Evolutionary conservation across 2,329 filamentous ascomycete species (phyloP), one percentile per base, ranked within the genome.

Genomic region (Hypomyces perniciosus): DNA sequence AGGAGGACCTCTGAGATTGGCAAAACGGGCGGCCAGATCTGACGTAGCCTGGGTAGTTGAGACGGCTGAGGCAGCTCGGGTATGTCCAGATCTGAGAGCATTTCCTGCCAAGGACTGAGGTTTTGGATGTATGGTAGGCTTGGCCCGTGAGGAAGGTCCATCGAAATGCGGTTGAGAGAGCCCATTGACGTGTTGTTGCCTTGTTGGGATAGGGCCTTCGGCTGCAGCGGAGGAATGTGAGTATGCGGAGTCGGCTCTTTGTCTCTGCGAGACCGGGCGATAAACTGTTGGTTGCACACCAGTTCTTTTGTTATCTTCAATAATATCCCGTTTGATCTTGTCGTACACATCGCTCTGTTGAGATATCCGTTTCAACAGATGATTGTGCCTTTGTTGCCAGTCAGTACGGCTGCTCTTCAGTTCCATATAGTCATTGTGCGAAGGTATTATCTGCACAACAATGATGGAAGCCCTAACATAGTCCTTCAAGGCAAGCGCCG

Each of bases 381-480:
- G 67, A 40, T 65, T 67, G 59, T 84, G 81, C 12, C 74, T 62
- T 44, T 72, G 71, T 44, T 69, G 66, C 26, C 78, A 60, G 8
- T 78, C 73, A 37, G 72, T 68, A 28, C 73, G 71, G 44, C 83
- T 80, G 35, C 69, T 69, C 59, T 81, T 79, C 52, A 90, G 72
- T 46, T 78, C 75, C 29, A 81, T 79, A 65, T 83, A 95, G 55
- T 92, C 88, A 51, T 79, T 81, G 65, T 95, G 90, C 34, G 76
- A 77, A 2, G 88, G 87, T 28, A 97, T 84, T 39, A 84, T 73
- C 50, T 92, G 84, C 46, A 90, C 77, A 10, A 87, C 80, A 50
- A 96, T 86, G 51, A 90, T 84, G 53, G 80, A 90, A 8, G 91
- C 88, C 56, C 85, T 81, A 52, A 97, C 78, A 63, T 92, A 97